Conservation (phyloP, 306 rosid species). For the Sindora glabra region DNA sequence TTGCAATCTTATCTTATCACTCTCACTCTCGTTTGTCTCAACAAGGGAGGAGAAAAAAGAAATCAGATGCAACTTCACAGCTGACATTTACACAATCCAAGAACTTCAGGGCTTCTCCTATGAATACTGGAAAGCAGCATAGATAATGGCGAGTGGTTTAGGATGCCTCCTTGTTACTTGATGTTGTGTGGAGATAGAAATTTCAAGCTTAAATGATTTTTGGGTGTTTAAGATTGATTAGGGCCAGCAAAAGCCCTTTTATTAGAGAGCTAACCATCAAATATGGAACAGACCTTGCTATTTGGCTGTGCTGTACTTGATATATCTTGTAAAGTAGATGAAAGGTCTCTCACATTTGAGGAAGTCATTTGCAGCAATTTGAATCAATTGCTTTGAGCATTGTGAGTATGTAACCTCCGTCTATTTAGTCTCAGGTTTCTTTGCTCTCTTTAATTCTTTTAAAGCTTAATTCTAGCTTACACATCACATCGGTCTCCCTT, state of each 20-base stretch:
- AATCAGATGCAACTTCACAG: slow-evolving; percentile 32
- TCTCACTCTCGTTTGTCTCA: slow-evolving; percentile 52
- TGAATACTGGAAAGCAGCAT: slow-evolving; percentile 41
- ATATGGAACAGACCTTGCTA: slow-evolving; percentile 16
- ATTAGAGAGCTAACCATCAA: slow-evolving; percentile 26
- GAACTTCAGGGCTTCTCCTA: slow-evolving; percentile 38
- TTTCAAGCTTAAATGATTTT: slow-evolving; percentile 24
- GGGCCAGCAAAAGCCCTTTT: slow-evolving; percentile 13
- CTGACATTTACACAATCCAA: slow-evolving; percentile 32
- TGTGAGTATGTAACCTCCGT: background rate
- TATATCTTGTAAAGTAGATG: slow-evolving; percentile 26
- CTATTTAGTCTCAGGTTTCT: background rate
- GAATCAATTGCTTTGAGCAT: slow-evolving; percentile 7
- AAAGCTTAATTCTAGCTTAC: too few relatives aligned
- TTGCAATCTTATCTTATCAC: slow-evolving; percentile 68
- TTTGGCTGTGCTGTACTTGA: slow-evolving; percentile 25
- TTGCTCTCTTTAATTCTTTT: background rate
- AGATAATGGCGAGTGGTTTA: background rate
- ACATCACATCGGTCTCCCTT: too few relatives aligned
- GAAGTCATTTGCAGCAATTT: slow-evolving; percentile 17
- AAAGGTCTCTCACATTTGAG: slow-evolving; percentile 3
- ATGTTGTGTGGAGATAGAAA: slow-evolving; percentile 11
- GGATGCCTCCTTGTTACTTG: too few relatives aligned
- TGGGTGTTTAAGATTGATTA: slow-evolving; percentile 19
- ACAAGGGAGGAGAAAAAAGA: slow-evolving; percentile 49